Conservation (phyloP, 257 asterid species). For the Anisodus acutangulus region DNA sequence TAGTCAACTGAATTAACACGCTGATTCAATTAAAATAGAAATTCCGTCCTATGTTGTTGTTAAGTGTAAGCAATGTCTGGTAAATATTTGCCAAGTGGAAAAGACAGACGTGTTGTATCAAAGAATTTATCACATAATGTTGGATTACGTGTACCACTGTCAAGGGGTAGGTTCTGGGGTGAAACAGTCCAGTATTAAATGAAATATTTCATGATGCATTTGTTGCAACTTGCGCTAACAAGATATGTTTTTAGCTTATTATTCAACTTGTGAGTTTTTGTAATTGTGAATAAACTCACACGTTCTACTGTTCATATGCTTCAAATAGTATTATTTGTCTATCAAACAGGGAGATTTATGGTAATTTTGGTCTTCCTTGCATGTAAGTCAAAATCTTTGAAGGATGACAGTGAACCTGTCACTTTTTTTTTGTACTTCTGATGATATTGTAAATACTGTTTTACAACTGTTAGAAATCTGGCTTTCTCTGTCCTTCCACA, state of each 20-base stretch:
- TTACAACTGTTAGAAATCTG: neutral
- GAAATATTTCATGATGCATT: neutral
- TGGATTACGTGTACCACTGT: neutral
- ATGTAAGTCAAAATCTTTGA: neutral
- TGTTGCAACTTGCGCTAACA: neutral
- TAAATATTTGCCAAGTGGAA: conserved; percentile 12
- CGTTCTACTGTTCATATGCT: neutral
- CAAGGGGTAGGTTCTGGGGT: neutral
- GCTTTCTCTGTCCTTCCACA: conserved; percentile 32
- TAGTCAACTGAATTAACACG: neutral
- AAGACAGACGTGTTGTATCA: neutral
- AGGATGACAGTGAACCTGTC: neutral
- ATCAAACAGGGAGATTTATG: neutral
- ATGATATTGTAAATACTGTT: neutral
- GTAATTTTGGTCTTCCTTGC: conserved; percentile 15
- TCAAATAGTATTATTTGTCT: neutral
- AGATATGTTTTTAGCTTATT: neutral
- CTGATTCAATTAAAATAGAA: neutral
- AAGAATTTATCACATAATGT: neutral
- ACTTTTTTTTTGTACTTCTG: conserved; percentile 4
- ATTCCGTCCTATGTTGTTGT: conserved; percentile 2
- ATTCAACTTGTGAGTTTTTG: neutral
- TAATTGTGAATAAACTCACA: neutral
- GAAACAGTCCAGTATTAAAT: neutral
- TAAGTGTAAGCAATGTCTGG: neutral